These are phyloP conservation scores for Dorcoceras hygrometricum DNA, from an alignment of 257 asterid species.

Conservation along the genomic window DNA sequence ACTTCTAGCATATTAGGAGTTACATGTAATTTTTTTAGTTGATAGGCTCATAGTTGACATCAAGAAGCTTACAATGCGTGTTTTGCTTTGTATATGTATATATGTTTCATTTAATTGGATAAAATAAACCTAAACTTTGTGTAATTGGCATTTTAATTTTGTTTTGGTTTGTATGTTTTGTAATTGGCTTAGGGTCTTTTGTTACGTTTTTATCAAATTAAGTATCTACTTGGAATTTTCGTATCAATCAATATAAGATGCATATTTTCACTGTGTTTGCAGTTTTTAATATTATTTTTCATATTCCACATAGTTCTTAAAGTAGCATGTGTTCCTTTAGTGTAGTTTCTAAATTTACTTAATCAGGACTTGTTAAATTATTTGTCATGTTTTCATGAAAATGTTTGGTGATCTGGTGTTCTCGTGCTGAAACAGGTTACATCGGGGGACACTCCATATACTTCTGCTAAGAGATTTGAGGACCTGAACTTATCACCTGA, in stretches of 20 bases:
- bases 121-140: no score
- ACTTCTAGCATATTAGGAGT: no score
- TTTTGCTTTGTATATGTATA: not conserved
- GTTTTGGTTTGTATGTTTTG: not conserved
- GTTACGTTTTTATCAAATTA: constrained; percentile 16
- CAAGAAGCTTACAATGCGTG: not conserved
- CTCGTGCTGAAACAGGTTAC: constrained; percentile 46
- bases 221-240: constrained; percentile 14
- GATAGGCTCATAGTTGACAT: no score
- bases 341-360: not conserved
- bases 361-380: not conserved
- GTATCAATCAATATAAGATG: not conserved
- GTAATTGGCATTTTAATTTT: not conserved
- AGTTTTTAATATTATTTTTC: not conserved
- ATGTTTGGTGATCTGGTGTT: constrained; percentile 9
- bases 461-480: constrained; percentile 77
- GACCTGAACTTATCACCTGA: constrained; percentile 73
- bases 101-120: not conserved
- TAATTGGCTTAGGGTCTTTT: not conserved
- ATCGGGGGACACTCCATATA: constrained; percentile 70
- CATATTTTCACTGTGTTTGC: not conserved
- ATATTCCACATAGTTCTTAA: not conserved
- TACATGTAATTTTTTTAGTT: no score
- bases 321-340: not conserved
- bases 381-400: not conserved